A percentile compares a stretch with the other conserved stretches of the same genome.
These are phyloP conservation scores for Cyclaneusma minus DNA, from an alignment of 2,329 filamentous ascomycete species.

Conservation along the genomic window DNA sequence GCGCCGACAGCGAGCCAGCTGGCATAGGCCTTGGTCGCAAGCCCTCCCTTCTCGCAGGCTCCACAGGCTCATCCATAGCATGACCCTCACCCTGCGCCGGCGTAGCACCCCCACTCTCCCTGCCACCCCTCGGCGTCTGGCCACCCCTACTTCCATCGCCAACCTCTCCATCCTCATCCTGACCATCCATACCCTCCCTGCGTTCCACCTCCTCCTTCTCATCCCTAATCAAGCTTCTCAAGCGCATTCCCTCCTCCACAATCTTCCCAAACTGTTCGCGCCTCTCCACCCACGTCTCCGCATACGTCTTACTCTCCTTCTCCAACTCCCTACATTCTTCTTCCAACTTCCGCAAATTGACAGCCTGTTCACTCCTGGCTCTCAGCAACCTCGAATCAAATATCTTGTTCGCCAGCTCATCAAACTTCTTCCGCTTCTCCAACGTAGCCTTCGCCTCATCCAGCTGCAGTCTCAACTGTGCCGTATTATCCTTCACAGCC, in stretches of 20 bases:
- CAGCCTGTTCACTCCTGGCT: slow-evolving; percentile 68
- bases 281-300: slow-evolving; percentile 69
- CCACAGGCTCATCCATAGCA: slow-evolving; percentile 33
- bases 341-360: slow-evolving; percentile 65
- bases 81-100: slow-evolving; percentile 33
- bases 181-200: slow-evolving; percentile 58
- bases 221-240: slow-evolving; percentile 75
- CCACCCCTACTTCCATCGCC: slow-evolving; percentile 33
- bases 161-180: slow-evolving; percentile 43
- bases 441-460: slow-evolving; percentile 63
- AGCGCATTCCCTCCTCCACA: slow-evolving; percentile 77
- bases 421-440: slow-evolving; percentile 68
- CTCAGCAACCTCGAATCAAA: slow-evolving; percentile 65
- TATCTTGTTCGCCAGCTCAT: slow-evolving; percentile 77
- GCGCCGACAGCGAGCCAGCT: slow-evolving; percentile 7
- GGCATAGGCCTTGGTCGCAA: too few relatives aligned
- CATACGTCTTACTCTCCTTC: slow-evolving; percentile 69
- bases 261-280: slow-evolving; percentile 77
- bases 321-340: slow-evolving; percentile 80
- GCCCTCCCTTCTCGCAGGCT: slow-evolving; percentile 19
- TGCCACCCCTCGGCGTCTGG: slow-evolving; percentile 33
- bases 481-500: slow-evolving; percentile 60
- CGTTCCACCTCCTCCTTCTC: slow-evolving; percentile 91
- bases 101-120: slow-evolving; percentile 29
- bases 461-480: slow-evolving; percentile 55